Base-by-base conservation (phyloP, 805 yeast genomes). In the Lipomyces kockii region DNA sequence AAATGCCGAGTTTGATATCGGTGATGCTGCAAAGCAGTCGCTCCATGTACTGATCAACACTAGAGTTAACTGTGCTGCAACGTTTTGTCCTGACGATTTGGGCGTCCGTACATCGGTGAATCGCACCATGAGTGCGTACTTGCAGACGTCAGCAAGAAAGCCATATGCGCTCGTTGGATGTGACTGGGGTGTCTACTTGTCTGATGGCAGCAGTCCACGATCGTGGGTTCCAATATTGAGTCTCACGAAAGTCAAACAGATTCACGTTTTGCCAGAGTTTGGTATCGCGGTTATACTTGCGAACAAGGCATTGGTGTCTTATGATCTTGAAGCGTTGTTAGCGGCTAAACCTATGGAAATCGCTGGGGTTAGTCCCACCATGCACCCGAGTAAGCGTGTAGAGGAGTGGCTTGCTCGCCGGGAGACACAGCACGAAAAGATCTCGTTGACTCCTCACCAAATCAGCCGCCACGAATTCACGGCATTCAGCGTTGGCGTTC, bases 241-340 rank as follows among this genome's bases (percentile, higher is more conserved):
- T 68, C 76, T 86, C 43, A 65, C 78, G 5, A 84, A 83, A 62
- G 86, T 89, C 12, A 80, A 84, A 3, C 88, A 87, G 72, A 77
- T 93, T 60, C 84, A 83, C n/a, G 87, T 89, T 27, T 75, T 91
- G 7, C 83, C 85, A 9, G 83, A 84, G 6, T 81, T 85, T 67
- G 84, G 85, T 63, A 78, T 89, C 39, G 78, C 89, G 3, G 77
- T 91, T 14, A 78, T 90, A 0, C 78, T 91, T 54, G 84, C 88
- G 20, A 87, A 85, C 65, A 86, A 83, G 66, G 82, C 82, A 20
- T 79, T 94, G 49, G 82, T 86, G 64, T 87, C 89, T 77, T 86
- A 87, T 68, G 84, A 87, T 39, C 78, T 92, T 27, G 89, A 88
- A 53, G 86, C 86, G 71, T 73, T 93, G 17, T 75, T 89, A n/a